Conservation (phyloP, 257 asterid species). For the Lantana camara region DNA sequence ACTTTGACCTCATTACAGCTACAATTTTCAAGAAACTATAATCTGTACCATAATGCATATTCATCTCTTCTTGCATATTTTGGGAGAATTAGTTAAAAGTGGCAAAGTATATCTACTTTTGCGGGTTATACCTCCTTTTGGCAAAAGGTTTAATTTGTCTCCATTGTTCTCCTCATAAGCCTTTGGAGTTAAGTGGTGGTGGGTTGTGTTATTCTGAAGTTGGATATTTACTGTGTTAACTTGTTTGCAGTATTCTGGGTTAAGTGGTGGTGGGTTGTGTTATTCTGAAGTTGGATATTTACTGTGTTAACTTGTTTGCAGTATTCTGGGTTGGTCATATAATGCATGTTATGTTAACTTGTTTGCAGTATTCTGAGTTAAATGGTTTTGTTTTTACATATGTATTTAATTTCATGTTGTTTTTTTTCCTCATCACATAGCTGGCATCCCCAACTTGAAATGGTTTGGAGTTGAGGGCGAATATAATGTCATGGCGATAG, state of each 20-base stretch:
- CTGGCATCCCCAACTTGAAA: slow-evolving; percentile 76
- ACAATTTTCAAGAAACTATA: neutral
- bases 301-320: no score
- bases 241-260: slow-evolving; percentile 20
- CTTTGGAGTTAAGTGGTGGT: slow-evolving; percentile 10
- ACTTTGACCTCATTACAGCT: slow-evolving; percentile 1
- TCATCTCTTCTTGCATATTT: neutral
- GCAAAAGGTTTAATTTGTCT: neutral
- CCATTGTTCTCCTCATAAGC: neutral
- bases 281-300: slow-evolving; percentile 5
- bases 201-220: slow-evolving; percentile 2
- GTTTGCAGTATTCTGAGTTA: no score
- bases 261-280: neutral
- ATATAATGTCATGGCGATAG: slow-evolving; percentile 78
- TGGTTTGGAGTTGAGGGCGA: slow-evolving; percentile 87
- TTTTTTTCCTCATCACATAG: slow-evolving; percentile 38
- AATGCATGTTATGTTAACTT: no score
- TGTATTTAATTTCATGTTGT: slow-evolving; percentile 16
- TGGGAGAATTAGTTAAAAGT: neutral
- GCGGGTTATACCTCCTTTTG: neutral
- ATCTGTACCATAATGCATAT: neutral
- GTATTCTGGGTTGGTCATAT: no score
- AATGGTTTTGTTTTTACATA: neutral
- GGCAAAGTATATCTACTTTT: neutral
- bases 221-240: slow-evolving; percentile 22